phyloP scores from a whole-genome alignment of 2,329 filamentous ascomycete species.

The Chrysoporthe cubensis region DNA sequence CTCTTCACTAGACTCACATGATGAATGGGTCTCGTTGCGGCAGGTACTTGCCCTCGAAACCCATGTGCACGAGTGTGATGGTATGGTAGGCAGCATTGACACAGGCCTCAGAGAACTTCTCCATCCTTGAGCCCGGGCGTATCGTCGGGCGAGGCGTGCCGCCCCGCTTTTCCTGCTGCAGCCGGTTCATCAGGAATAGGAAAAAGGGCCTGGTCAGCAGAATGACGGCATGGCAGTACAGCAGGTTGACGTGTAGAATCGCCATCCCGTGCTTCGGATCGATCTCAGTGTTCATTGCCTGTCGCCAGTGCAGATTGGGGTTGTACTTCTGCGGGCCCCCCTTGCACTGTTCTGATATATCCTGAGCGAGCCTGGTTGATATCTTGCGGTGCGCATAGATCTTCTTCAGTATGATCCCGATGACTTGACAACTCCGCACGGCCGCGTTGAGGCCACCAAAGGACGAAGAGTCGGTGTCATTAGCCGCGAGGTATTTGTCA shows the following conservation, averaged over 20 bases:
- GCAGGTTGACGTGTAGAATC: slow-evolving; percentile 64
- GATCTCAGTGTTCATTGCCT: slow-evolving; percentile 46
- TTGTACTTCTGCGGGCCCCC: slow-evolving; percentile 55
- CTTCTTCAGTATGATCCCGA: slow-evolving; percentile 61
- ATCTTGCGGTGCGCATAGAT: slow-evolving; percentile 65
- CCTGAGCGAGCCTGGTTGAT: slow-evolving; percentile 59
- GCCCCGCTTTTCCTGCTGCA: slow-evolving; percentile 39
- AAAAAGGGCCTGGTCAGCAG: slow-evolving; percentile 69
- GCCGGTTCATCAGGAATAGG: slow-evolving; percentile 56
- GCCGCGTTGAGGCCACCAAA: slow-evolving; percentile 54
- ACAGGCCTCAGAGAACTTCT: slow-evolving; percentile 55
- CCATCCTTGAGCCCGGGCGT: slow-evolving; percentile 42
- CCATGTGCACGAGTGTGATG: slow-evolving; percentile 51
- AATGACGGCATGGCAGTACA: slow-evolving; percentile 66
- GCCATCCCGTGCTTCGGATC: slow-evolving; percentile 57
- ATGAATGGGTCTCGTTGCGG: slow-evolving; percentile 59
- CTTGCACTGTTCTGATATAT: slow-evolving; percentile 58
- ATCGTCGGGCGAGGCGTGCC: slow-evolving; percentile 36
- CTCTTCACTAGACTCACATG: slow-evolving; percentile 47
- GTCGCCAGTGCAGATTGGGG: slow-evolving; percentile 53
- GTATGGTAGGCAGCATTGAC: slow-evolving; percentile 55
- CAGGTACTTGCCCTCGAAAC: slow-evolving; percentile 49
- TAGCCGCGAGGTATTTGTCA: slow-evolving; percentile 24
- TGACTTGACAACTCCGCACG: slow-evolving; percentile 60
- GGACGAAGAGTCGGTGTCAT: slow-evolving; percentile 28